These are phyloP conservation scores for Didymella segeticola DNA, from an alignment of 2,329 filamentous ascomycete genomes.

Conservation along the genomic window DNA sequence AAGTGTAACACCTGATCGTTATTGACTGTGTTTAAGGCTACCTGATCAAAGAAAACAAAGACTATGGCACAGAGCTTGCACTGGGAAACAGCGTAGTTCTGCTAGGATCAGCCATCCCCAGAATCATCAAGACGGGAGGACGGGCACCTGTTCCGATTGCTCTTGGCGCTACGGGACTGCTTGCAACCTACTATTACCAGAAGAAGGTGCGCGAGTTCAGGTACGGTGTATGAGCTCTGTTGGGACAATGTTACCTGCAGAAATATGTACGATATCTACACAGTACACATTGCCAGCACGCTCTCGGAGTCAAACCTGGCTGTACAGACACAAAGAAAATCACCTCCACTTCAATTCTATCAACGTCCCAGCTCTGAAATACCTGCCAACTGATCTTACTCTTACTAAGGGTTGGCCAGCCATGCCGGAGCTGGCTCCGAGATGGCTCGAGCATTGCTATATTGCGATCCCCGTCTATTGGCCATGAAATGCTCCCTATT, in stretches of 20 bases:
- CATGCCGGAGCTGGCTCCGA: not conserved
- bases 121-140: conserved; percentile 37
- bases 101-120: conserved; percentile 32
- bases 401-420: not conserved
- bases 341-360: not conserved
- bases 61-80: conserved; percentile 39
- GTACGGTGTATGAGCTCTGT: conserved; percentile 29
- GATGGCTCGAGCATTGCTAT: not conserved
- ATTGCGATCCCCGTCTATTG: not conserved
- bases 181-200: conserved; percentile 39
- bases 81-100: conserved; percentile 35
- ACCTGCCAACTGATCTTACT: not conserved
- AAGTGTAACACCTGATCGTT: not conserved
- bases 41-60: conserved; percentile 37
- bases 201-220: conserved; percentile 41
- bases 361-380: not conserved
- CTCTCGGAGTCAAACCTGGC: not conserved
- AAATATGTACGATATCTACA: not conserved
- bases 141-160: conserved; percentile 37
- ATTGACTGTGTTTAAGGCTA: conserved; percentile 23
- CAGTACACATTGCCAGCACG: not conserved
- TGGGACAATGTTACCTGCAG: not conserved
- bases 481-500: not conserved
- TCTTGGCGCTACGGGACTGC: conserved; percentile 30
- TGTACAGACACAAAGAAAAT: not conserved